Base-by-base conservation (phyloP, 192 early-diverging fungal genomes). In the Coemansia sp. region DNA sequence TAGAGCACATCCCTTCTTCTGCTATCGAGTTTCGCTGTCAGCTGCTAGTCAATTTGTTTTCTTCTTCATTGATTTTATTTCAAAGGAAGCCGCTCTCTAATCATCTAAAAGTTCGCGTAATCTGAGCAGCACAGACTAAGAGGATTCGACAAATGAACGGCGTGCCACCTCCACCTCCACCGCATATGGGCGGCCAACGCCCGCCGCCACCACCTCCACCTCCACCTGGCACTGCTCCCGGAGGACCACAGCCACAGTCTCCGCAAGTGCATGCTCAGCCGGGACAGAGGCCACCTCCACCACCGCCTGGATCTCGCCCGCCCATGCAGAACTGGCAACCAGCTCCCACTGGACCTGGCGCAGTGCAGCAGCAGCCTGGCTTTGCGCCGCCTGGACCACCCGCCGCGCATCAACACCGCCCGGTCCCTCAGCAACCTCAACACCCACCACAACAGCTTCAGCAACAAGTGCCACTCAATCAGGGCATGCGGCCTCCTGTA, bases 381-480 rank as follows among this genome's bases (percentile, higher is more conserved):
- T 73, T 73, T 53, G 70, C 78, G 38, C 69, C 65, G 43, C 72
- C 73, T 60, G 70, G 75, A 58, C 55, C 50, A 3, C 24, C 40
- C 9, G 56, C 51, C 43, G 18, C 20, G 26, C 42, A 60, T 23
- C 67, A 66, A 50, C 71, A 79, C 63, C 48, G 68, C 26, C 72
- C 76, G 18, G 23, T 55, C 20, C 20, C 59, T 18, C 74, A 63
- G 60, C 75, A 40, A 26, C 69, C 64, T 4, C 63, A 50, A 23
- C 46, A 31, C 24, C 46, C 33, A 37, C 51, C 58, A 21, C 72
- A 68, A 24, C 76, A 59, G 65, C 62, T 65, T 5, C 69, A 64
- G 36, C 62, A 61, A 5, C 63, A 63, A 35, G 48, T 24, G 18
- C 33, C 33, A 18, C 63, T 33, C 38, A 62, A 60, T n/a, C 62